phyloP scores from a whole-genome alignment of 805 yeast species.

The Yarrowia phangngaensis region DNA sequence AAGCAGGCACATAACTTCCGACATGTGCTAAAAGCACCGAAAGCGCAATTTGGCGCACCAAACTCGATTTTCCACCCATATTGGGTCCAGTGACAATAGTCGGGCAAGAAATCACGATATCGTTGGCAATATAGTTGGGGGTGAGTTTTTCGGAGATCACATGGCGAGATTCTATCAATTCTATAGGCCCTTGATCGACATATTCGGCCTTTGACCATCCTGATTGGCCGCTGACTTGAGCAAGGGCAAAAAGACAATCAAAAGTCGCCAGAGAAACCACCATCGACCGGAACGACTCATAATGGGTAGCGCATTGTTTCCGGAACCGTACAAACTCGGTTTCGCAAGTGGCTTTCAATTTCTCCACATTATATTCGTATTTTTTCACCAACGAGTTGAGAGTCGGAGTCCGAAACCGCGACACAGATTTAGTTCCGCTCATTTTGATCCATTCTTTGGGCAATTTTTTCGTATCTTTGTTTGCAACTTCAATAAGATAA shows the following conservation, averaged over 20 bases:
- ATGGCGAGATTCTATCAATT: constrained; percentile 57
- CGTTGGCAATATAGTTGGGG: constrained; percentile 59
- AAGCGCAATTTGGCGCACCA: constrained; percentile 69
- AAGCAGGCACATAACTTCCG: constrained; percentile 74
- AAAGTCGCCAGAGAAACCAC: constrained; percentile 51
- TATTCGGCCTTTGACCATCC: constrained; percentile 52
- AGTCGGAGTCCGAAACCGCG: constrained; percentile 68
- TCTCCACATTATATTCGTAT: constrained; percentile 59
- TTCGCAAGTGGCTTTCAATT: constrained; percentile 48
- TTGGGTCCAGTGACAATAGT: constrained; percentile 79
- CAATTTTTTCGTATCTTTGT: constrained; percentile 50
- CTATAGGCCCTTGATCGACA: constrained; percentile 46
- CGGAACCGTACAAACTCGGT: constrained; percentile 46
- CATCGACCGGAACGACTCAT: constrained; percentile 42
- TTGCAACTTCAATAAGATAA: constrained; percentile 71
- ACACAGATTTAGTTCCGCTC: constrained; percentile 62
- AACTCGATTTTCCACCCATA: constrained; percentile 84
- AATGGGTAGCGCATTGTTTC: constrained; percentile 42
- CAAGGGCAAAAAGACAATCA: constrained; percentile 66
- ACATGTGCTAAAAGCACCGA: constrained; percentile 69
- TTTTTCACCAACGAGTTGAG: constrained; percentile 50
- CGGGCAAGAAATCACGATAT: constrained; percentile 47
- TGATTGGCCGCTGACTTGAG: constrained; percentile 52
- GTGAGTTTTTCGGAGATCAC: constrained; percentile 66
- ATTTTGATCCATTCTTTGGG: constrained; percentile 78